These are phyloP conservation scores for Oehlia diaphana DNA, from an alignment of 192 early-diverging fungal genomes.

Conservation along the genomic window DNA sequence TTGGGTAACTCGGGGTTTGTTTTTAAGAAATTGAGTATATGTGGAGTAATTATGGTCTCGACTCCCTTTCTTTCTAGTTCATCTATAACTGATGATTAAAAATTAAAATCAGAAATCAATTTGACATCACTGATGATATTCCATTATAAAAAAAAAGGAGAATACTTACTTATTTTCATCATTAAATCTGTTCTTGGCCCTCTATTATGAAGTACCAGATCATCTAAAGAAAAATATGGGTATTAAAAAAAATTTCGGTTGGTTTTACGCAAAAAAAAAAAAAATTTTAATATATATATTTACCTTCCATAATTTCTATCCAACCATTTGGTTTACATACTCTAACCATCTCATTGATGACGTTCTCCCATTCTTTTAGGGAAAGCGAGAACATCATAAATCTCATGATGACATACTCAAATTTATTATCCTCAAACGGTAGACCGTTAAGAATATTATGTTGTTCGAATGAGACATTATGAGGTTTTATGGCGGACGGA, in stretches of 20 bases:
- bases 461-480: neutral
- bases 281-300: too few relatives aligned
- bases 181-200: too few relatives aligned
- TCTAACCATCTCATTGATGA: conserved; percentile 21
- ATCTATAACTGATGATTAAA: neutral
- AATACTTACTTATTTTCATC: too few relatives aligned
- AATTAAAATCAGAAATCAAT: too few relatives aligned
- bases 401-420: neutral
- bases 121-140: too few relatives aligned
- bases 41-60: neutral
- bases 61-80: neutral
- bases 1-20: neutral
- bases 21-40: neutral
- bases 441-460: neutral
- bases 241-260: too few relatives aligned
- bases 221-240: too few relatives aligned
- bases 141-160: too few relatives aligned
- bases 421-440: neutral
- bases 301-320: conserved; percentile 40
- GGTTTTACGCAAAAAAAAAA: too few relatives aligned
- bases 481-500: neutral
- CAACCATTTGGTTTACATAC: conserved; percentile 46
- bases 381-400: conserved; percentile 20
- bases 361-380: neutral
- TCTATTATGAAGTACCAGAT: too few relatives aligned